A percentile compares a stretch with the other conserved stretches of the same genome.
Evolutionary conservation across 2,329 filamentous ascomycete genomes (phyloP).

Genomic region (Ambrosiella xylebori): DNA sequence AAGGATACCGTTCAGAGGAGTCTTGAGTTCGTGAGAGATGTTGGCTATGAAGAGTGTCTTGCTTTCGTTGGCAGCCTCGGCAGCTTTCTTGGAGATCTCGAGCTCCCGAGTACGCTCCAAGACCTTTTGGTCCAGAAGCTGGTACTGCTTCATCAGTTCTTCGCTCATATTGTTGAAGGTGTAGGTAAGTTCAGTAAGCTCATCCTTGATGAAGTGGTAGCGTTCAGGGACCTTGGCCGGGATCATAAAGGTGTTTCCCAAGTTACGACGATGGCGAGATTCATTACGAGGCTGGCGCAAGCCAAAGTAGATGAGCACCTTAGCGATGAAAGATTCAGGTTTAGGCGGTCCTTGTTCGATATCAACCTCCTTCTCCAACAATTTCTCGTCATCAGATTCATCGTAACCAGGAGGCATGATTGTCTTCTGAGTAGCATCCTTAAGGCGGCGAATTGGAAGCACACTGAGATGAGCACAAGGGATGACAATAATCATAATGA

Average conservation of each 20-base stretch:
- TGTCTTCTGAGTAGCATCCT: conserved; percentile 56
- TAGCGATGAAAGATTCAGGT: conserved; percentile 8
- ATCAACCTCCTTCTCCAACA: not conserved
- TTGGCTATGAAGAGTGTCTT: conserved; percentile 97
- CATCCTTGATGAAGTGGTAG: conserved; percentile 63
- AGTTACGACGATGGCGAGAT: conserved; percentile 17
- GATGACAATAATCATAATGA: conserved; percentile 53
- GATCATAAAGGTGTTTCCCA: conserved; percentile 53
- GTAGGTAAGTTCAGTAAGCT: conserved; percentile 62
- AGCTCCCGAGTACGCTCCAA: conserved; percentile 67
- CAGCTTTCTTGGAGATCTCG: conserved; percentile 77
- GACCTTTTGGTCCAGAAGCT: conserved; percentile 68
- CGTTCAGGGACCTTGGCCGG: conserved; percentile 64
- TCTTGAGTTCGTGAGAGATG: conserved; percentile 76
- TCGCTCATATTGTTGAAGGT: conserved; percentile 94
- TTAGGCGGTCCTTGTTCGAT: not conserved
- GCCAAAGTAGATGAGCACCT: conserved; percentile 13
- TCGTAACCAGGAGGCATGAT: conserved; percentile 48
- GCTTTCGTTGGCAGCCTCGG: conserved; percentile 88
- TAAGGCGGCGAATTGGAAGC: conserved; percentile 59
- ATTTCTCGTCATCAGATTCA: conserved; percentile 23
- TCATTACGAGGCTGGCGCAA: conserved; percentile 13
- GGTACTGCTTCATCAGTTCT: conserved; percentile 74
- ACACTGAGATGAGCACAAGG: conserved; percentile 72
- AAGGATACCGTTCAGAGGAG: conserved; percentile 85